Evolutionary conservation across 441 rosid species (phyloP).

Genomic region (Melastoma candidum): DNA sequence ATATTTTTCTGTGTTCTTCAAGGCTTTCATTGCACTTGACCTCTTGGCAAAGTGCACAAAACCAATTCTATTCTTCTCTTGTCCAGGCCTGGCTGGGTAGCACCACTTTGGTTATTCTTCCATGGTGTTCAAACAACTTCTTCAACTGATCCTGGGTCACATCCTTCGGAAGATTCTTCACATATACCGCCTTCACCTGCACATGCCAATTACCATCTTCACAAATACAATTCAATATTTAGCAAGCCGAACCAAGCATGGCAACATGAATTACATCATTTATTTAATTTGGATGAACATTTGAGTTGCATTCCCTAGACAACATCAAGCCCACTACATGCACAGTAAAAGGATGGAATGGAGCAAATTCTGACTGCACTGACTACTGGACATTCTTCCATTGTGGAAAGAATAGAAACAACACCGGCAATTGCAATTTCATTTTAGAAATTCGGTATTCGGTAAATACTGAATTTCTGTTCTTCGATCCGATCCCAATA

Average conservation of each 20-base stretch:
- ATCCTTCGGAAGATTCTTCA: constrained; percentile 82
- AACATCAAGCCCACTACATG: no score
- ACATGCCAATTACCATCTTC: constrained; percentile 5
- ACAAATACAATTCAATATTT: constrained; percentile 5
- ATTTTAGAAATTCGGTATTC: no score
- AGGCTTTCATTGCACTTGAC: constrained; percentile 84
- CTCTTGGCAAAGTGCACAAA: constrained; percentile 93
- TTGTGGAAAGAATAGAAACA: no score
- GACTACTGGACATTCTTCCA: no score
- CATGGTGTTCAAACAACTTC: constrained; percentile 73
- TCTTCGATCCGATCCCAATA: no score
- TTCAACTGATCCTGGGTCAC: constrained; percentile 67
- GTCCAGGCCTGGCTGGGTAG: constrained; percentile 84
- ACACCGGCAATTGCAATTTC: not conserved
- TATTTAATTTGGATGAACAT: no score
- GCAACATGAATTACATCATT: not conserved
- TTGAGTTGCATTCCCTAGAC: no score
- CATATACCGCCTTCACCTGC: constrained; percentile 94
- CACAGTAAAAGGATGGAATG: no score
- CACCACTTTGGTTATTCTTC: constrained; percentile 71
- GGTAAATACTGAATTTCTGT: no score
- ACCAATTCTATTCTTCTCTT: constrained; percentile 81
- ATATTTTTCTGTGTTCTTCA: constrained; percentile 87
- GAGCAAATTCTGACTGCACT: no score
- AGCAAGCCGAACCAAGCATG: constrained; percentile 1